These are phyloP conservation scores for Ustilago hordei DNA, from an alignment of 1,284 basidiomycete species.

Conservation along the genomic window DNA sequence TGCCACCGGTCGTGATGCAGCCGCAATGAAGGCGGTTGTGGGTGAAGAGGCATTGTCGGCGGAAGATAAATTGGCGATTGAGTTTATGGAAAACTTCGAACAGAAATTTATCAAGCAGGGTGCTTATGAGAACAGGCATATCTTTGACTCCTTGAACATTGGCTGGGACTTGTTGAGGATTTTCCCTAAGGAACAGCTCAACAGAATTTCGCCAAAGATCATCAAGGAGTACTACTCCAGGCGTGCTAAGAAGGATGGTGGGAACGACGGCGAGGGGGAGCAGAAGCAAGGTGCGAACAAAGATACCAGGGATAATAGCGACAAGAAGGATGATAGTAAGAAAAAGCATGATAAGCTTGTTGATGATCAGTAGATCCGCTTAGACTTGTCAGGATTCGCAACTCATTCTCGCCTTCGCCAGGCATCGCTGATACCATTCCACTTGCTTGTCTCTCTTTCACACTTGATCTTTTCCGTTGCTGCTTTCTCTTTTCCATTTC, in stretches of 20 bases:
- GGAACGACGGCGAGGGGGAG: constrained; percentile 36
- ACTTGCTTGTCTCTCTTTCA: not conserved
- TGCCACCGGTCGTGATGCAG: constrained; percentile 85
- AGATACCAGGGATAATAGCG: constrained; percentile 34
- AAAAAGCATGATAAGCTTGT: constrained; percentile 36
- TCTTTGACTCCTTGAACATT: constrained; percentile 97
- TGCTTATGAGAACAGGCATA: constrained; percentile 92
- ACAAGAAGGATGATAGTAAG: constrained; percentile 25
- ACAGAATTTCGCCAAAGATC: constrained; percentile 74
- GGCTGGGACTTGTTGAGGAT: constrained; percentile 97
- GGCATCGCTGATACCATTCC: not conserved
- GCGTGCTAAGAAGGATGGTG: constrained; percentile 51
- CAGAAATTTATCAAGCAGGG: constrained; percentile 74
- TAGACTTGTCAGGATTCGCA: not conserved
- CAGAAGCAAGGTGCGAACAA: constrained; percentile 50
- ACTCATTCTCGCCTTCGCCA: not conserved
- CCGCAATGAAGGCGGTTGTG: constrained; percentile 99
- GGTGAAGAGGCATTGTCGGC: constrained; percentile 95
- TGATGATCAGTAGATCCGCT: constrained; percentile 35
- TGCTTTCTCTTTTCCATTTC: not conserved
- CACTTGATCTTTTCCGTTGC: not conserved
- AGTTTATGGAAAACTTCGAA: constrained; percentile 69
- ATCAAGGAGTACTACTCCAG: constrained; percentile 69
- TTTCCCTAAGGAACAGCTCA: constrained; percentile 98
- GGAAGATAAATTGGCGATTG: constrained; percentile 76